Conservation (phyloP, 1,284 basidiomycete genomes). For the Pholiota adiposa region DNA sequence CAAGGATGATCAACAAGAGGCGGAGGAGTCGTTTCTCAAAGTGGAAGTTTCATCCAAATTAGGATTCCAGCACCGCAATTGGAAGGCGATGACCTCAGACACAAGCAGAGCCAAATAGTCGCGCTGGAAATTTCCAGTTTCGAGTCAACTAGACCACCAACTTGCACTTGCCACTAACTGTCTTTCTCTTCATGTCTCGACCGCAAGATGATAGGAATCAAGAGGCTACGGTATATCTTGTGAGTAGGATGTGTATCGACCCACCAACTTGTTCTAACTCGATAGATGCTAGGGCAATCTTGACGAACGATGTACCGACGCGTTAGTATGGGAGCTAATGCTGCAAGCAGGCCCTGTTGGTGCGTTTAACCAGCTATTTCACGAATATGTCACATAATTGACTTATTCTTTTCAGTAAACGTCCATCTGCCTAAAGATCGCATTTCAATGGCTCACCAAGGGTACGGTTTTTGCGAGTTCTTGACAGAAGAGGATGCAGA, state of each 20-base stretch:
- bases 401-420: constrained; percentile 68
- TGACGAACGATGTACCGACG: constrained; percentile 93
- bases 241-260: constrained; percentile 38
- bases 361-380: constrained; percentile 43
- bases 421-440: constrained; percentile 99
- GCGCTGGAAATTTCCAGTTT: neutral
- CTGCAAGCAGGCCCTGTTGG: constrained; percentile 97
- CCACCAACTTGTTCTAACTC: constrained; percentile 56
- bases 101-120: neutral
- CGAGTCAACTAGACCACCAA: neutral
- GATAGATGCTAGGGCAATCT: constrained; percentile 81
- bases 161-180: neutral
- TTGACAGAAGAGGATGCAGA: constrained; percentile 97
- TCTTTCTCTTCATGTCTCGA: constrained; percentile 61
- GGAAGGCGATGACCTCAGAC: neutral
- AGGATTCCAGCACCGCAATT: neutral
- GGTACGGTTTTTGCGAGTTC: constrained; percentile 99
- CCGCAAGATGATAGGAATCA: constrained; percentile 93
- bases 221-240: constrained; percentile 94
- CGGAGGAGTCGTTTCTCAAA: neutral
- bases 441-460: constrained; percentile 97
- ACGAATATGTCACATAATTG: constrained; percentile 5
- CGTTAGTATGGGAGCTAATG: constrained; percentile 98
- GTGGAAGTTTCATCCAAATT: constrained; percentile 18
- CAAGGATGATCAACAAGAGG: no score